Evolutionary conservation across 768 basidiomycete genomes (phyloP), one percentile per base, ranked within the genome.

Genomic region (Macrolepiota dolichaula): DNA sequence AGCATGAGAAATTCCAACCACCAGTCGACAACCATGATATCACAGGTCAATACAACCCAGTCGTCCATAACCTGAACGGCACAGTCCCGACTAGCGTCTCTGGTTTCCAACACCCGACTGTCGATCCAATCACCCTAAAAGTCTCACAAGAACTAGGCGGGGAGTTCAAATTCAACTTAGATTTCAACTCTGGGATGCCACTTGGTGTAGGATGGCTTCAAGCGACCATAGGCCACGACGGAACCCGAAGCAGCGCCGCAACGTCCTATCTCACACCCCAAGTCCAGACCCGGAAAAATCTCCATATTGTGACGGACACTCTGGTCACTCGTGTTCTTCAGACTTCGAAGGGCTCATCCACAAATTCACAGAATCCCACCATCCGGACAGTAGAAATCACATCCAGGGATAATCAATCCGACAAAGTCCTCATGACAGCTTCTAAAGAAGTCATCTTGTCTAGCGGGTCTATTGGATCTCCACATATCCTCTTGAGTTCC

Each of bases 11-110:
- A 35, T 67, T 65, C 58, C 68, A 63, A 51, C 47, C 65, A 3
- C 76, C 73, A 0, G 69, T 70, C 27, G 67, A 70, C 59, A 63
- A 68, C 25, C 74, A 73, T 62, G 66, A 75, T 52, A 71, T 68
- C 37, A 62, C 68, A 2, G 74, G 72, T 12, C 64, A 76, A 63
- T 70, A 70, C 49, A 63, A 70, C 52, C 77, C 77, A 10, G 52
- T 64, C 4, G 59, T 72, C 15, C 76, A 77, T 55, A 68, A 70
- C 37, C 57, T 58, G 11, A 49, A 52, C 38, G 74, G 77, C 11
- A 61, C 69, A 15, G 69, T 59, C 52, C 55, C 63, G 25, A 67
- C 72, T 47, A 69, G 51, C n/a, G 63, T 76, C 42, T 62, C 69
- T n/a, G 70, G 72, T 0, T 68, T 62, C 57, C 62, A 64, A 1